phyloP scores from a whole-genome alignment of 2,329 filamentous ascomycete species.

The Phialemoniopsis sp. region DNA sequence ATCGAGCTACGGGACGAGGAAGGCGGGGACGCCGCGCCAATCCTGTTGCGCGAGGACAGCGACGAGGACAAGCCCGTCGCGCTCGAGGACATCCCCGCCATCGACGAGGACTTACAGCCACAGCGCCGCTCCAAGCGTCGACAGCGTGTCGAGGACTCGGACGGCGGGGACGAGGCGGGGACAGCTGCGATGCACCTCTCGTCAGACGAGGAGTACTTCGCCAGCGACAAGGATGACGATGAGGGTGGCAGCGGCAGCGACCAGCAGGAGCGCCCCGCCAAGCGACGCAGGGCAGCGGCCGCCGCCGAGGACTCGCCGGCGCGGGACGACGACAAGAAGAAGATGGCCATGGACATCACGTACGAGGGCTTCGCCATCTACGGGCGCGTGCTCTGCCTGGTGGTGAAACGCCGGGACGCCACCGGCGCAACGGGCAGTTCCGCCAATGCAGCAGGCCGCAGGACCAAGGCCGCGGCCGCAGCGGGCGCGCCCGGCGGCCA shows the following conservation, averaged over 20 bases:
- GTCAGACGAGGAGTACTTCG: conserved; percentile 17
- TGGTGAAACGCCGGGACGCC: conserved; percentile 68
- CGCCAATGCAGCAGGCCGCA: conserved; percentile 8
- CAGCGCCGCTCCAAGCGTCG: conserved; percentile 17
- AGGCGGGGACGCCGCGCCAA: conserved; percentile 15
- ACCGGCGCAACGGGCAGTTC: conserved; percentile 18
- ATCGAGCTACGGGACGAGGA: conserved; percentile 1
- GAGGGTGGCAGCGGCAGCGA: conserved; percentile 27
- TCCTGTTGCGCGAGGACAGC: conserved; percentile 51
- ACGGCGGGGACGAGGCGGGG: too few relatives aligned
- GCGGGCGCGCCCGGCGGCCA: conserved; percentile 45
- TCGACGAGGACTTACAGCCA: conserved; percentile 21
- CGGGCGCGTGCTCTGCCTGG: conserved; percentile 84
- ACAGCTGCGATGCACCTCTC: too few relatives aligned
- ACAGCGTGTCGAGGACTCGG: conserved; percentile 15
- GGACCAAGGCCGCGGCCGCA: conserved; percentile 11
- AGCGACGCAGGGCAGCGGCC: conserved; percentile 36
- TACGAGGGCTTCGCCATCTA: conserved; percentile 98
- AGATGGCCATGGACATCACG: conserved; percentile 75
- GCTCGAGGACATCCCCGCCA: conserved; percentile 51
- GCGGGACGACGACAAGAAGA: conserved; percentile 77
- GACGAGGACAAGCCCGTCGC: conserved; percentile 55
- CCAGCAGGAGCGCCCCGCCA: conserved; percentile 20
- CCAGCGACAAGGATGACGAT: conserved; percentile 25
- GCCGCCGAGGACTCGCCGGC: conserved; percentile 16